Base-by-base conservation (phyloP, 108 stramenopile genomes). In the Cyclotella distinguenda region DNA sequence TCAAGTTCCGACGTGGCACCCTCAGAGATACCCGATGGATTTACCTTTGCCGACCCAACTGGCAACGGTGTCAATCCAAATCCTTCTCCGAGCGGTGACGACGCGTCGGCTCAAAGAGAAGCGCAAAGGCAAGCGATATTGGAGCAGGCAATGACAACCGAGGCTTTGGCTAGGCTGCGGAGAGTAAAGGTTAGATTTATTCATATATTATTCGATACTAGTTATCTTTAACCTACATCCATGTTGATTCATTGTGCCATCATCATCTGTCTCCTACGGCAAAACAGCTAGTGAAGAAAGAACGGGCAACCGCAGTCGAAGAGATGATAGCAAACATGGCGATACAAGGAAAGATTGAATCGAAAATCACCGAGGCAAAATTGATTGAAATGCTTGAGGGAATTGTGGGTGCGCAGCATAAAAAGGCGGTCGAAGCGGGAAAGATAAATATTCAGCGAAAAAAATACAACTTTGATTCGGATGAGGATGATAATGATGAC, bases 381-480 rank as follows among this genome's bases (percentile, higher is more conserved):
- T 64, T 94, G 22, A 85, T 90, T 35, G 90, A 94, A 74, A 91
- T 94, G 76, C 70, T 94, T 30, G 93, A 94, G 75, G 86, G 89
- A 43, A 67, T 82, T 26, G 72, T 62, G 34, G 82, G 73, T 9
- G 81, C 64, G 15, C 72, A 79, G 32, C 57, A 65, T 38, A 53
- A 68, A 66, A 68, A 60, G 51, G 53, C 66, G 31, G 58, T 58
- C 13, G 43, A 65, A 48, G 42, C 72, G 39, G 79, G 77, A 4
- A 74, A 79, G 43, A 89, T 94, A 45, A 86, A 64, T 43, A 94
- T 94, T 68, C 89, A 94, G 50, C 67, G 93, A 61, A 94, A 90
- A 59, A 81, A 82, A 55, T 91, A 94, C 68, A 80, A 88, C n/a
- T 80, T 94, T 72, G 93, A 94, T 79, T 88, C 86, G 0, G 90